Percentiles rank a stretch among this genome's conserved stretches.
Evolutionary conservation across 2,329 filamentous ascomycete species (phyloP).

Genomic region (Beauveria bassiana): DNA sequence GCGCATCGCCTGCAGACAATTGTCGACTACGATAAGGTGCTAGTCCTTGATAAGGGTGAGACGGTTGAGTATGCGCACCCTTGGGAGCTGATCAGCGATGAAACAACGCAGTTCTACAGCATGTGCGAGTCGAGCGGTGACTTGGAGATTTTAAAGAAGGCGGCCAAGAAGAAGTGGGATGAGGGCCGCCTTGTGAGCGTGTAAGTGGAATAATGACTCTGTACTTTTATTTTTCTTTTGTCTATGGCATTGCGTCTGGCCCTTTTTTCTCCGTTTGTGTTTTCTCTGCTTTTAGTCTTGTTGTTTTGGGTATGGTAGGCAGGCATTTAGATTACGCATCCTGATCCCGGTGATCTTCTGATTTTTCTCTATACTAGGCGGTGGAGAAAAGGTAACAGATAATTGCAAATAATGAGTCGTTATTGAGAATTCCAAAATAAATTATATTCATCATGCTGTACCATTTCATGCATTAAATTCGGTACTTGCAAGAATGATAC

Average conservation of each 20-base stretch:
- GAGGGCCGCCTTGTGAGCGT: constrained; percentile 29
- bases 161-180: constrained; percentile 48
- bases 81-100: constrained; percentile 66
- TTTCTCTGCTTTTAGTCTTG: not conserved
- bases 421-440: too few relatives aligned
- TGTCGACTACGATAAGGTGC: constrained; percentile 94
- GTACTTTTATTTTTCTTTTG: not conserved
- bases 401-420: too few relatives aligned
- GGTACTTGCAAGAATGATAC: too few relatives aligned
- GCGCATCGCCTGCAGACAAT: constrained; percentile 94
- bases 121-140: constrained; percentile 62
- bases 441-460: too few relatives aligned
- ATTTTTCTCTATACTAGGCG: not conserved
- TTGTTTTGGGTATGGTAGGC: not conserved
- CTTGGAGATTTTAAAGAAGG: constrained; percentile 40
- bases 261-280: not conserved
- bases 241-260: not conserved
- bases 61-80: constrained; percentile 91
- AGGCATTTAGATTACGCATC: not conserved
- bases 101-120: constrained; percentile 54
- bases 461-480: too few relatives aligned
- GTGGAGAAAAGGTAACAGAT: not conserved
- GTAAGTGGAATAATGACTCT: constrained; percentile 16
- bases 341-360: not conserved
- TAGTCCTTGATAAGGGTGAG: constrained; percentile 83